phyloP scores from a whole-genome alignment of 1,139 yeast species.

The Blastobotrys illinoisensis region DNA sequence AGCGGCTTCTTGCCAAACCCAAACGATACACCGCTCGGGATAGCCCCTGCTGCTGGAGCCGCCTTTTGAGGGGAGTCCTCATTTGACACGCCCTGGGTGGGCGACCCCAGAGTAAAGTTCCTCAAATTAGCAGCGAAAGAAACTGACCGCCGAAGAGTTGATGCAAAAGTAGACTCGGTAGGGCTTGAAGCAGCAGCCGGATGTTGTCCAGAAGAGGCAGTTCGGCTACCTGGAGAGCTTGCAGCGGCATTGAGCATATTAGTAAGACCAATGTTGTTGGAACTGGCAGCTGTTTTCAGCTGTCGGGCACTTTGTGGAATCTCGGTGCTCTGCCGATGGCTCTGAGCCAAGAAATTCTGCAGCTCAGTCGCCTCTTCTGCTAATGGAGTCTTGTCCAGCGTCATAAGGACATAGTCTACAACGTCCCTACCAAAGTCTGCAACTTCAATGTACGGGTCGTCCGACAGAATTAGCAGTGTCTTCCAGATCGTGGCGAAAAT shows the following conservation, averaged over 20 bases:
- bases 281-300: not conserved
- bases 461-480: constrained; percentile 69
- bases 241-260: not conserved
- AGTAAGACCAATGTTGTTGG: constrained; percentile 12
- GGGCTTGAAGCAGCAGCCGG: not conserved
- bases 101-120: constrained; percentile 31
- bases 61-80: constrained; percentile 7
- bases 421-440: constrained; percentile 66
- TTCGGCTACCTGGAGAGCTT: not conserved
- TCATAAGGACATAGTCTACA: constrained; percentile 67
- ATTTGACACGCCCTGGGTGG: constrained; percentile 6
- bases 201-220: not conserved
- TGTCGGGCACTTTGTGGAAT: not conserved
- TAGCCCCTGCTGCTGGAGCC: constrained; percentile 12
- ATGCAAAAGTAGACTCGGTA: constrained; percentile 18
- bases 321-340: not conserved
- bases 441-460: constrained; percentile 87
- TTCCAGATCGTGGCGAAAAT: constrained; percentile 88
- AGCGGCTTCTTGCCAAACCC: constrained; percentile 29
- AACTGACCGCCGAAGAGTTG: constrained; percentile 33
- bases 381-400: constrained; percentile 58
- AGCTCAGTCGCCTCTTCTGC: constrained; percentile 27
- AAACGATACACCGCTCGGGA: constrained; percentile 26
- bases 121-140: constrained; percentile 34
- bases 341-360: constrained; percentile 4